Evolutionary conservation across 2,329 filamentous ascomycete genomes (phyloP), one percentile per base, ranked within the genome.

Genomic region (Shiraia bambusicola): DNA sequence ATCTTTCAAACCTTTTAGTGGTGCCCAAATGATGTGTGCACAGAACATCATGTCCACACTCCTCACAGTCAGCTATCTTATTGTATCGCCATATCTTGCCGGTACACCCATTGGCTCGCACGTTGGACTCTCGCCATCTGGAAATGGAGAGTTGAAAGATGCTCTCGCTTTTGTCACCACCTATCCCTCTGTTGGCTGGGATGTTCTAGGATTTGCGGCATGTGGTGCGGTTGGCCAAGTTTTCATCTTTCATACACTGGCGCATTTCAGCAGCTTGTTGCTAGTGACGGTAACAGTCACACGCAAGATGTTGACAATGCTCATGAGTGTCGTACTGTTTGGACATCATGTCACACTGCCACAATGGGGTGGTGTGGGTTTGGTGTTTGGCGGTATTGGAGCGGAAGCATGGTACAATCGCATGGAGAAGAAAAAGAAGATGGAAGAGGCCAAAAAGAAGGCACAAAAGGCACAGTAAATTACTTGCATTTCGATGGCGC

Each of bases 11-110:
- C 83, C 85, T 11, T 96, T 93, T 67, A 82, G 83, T 2, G 93
- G 93, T 8, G 90, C 92, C 45, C 93, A 98, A 78, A 98, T 98
- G 93, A 98, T 98, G 93, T 94, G 91, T 66, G 91, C 92, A 28
- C 89, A 96, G 71, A 98, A 97, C 67, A 75, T 95, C 41, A 86
- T 97, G 69, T 86, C 82, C 57, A 92, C 90, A 3, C 63, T 83
- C 33, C 76, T 97, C 42, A 97, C 91, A 3, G 76, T 80, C 14
- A 63, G 73, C 0, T 97, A 95, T 61, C 81, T 98, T 31, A 52
- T 92, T 13, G 62, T 90, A 14, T 87, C 84, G 58, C 93, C 93
- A 0, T 88, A 85, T 73, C 69, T 96, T n/a, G 86, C 86, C 0
- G 75, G 78, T 42, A 89, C 72, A 6, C 61, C 67, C 0, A 26